phyloP scores from a whole-genome alignment of 2,329 filamentous ascomycete genomes.

The Penicillium frequentans region DNA sequence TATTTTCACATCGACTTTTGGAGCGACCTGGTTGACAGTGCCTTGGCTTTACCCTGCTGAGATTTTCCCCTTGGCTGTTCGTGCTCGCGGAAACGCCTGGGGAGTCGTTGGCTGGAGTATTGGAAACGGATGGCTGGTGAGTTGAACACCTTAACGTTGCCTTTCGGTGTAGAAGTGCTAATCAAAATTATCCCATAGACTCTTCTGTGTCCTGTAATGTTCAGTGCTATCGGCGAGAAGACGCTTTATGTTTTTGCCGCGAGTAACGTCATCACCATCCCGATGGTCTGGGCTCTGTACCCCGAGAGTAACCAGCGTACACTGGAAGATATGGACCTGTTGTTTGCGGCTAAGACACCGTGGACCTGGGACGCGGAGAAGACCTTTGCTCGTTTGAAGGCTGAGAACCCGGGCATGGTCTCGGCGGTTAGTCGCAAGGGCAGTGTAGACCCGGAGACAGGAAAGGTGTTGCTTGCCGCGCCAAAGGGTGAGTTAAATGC shows the following conservation, averaged over 20 bases:
- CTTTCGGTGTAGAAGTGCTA: slow-evolving; percentile 22
- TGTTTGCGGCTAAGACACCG: slow-evolving; percentile 66
- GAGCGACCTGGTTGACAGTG: slow-evolving; percentile 62
- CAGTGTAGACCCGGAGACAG: slow-evolving; percentile 34
- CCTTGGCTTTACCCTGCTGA: slow-evolving; percentile 69
- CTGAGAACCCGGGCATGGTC: slow-evolving; percentile 56
- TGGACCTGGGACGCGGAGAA: slow-evolving; percentile 72
- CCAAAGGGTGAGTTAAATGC: slow-evolving; percentile 7
- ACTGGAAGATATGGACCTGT: slow-evolving; percentile 71
- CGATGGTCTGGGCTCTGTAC: slow-evolving; percentile 72
- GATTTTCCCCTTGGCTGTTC: slow-evolving; percentile 69
- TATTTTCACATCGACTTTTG: slow-evolving; percentile 65
- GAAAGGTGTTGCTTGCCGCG: slow-evolving; percentile 17
- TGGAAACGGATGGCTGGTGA: slow-evolving; percentile 66
- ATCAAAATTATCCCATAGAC: slow-evolving; percentile 28
- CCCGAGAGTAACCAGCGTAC: slow-evolving; percentile 74
- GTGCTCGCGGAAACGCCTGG: slow-evolving; percentile 74
- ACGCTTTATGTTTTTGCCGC: slow-evolving; percentile 73
- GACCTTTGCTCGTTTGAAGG: slow-evolving; percentile 63
- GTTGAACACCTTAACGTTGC: slow-evolving; percentile 13
- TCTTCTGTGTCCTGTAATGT: slow-evolving; percentile 61
- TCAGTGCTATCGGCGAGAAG: slow-evolving; percentile 65
- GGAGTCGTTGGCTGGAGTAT: slow-evolving; percentile 76
- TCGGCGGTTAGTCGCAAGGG: slow-evolving; percentile 38
- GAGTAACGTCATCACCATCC: slow-evolving; percentile 64